Conservation (phyloP, 2,329 filamentous ascomycete genomes). For the Penicillium sp. region DNA sequence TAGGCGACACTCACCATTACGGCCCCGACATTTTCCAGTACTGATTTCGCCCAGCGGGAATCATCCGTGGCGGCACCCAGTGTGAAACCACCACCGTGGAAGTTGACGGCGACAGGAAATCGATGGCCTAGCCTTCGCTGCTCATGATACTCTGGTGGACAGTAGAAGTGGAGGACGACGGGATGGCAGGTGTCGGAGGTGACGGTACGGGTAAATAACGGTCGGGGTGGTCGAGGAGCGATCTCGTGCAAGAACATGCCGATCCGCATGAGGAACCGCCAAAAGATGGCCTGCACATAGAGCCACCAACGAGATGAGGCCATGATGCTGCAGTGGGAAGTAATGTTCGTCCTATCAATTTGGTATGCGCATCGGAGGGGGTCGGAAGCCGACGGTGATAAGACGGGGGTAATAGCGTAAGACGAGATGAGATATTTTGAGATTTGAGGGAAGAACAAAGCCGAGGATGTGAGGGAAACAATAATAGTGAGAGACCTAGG, state of each 20-base stretch:
- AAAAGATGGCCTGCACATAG: constrained; percentile 62
- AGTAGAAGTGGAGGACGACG: constrained; percentile 62
- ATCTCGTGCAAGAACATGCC: constrained; percentile 68
- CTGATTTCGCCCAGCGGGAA: constrained; percentile 57
- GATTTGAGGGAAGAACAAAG: neutral
- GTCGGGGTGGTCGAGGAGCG: constrained; percentile 60
- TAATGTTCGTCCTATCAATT: neutral
- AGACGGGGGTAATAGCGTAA: neutral
- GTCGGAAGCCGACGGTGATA: neutral
- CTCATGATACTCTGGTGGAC: constrained; percentile 47
- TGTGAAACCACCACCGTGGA: constrained; percentile 65
- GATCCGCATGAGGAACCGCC: constrained; percentile 66
- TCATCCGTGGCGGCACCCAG: constrained; percentile 62
- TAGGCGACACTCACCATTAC: constrained; percentile 64
- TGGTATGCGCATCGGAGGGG: neutral
- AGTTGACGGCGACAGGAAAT: constrained; percentile 62
- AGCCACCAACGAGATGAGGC: constrained; percentile 58
- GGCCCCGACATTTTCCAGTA: constrained; percentile 57
- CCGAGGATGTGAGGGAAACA: neutral
- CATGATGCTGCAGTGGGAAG: constrained; percentile 22
- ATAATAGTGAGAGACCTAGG: neutral
- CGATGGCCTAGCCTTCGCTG: constrained; percentile 41
- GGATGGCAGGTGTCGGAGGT: constrained; percentile 51
- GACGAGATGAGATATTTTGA: neutral
- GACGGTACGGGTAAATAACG: constrained; percentile 60